A percentile compares a stretch with the other conserved stretches of the same genome.
Conservation (phyloP, 2,329 filamentous ascomycete genomes). For the Aureobasidium lini region DNA sequence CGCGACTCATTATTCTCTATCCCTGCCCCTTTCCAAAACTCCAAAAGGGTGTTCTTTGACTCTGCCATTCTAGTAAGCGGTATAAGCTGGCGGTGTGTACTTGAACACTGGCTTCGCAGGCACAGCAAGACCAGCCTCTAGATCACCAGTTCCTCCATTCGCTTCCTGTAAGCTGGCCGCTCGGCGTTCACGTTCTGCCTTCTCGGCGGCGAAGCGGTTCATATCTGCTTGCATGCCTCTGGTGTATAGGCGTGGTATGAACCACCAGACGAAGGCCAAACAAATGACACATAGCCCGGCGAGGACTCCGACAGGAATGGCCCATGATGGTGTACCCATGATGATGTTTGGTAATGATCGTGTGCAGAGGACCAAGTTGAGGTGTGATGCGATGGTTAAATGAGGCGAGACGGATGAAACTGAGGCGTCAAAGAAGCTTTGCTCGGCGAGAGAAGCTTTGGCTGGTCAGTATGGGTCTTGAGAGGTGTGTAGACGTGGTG, state of each 20-base stretch:
- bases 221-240: slow-evolving; percentile 20
- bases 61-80: not conserved
- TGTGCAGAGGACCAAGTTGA: not conserved
- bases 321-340: slow-evolving; percentile 20
- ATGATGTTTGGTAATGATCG: not conserved
- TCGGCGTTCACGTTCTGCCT: not conserved
- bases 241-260: slow-evolving; percentile 22
- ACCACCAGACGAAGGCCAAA: slow-evolving; percentile 24
- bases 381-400: not conserved
- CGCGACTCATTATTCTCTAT: too few relatives aligned
- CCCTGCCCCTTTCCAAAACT: too few relatives aligned
- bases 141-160: not conserved
- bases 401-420: not conserved
- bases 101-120: slow-evolving; percentile 4
- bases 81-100: slow-evolving; percentile 14
- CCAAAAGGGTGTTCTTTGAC: too few relatives aligned
- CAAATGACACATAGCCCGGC: slow-evolving; percentile 19
- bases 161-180: not conserved
- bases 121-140: not conserved
- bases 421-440: not conserved
- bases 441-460: not conserved
- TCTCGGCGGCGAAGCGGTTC: slow-evolving; percentile 15
- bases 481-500: not conserved
- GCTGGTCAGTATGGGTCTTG: not conserved
- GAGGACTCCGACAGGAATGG: slow-evolving; percentile 24